Percentiles rank a stretch among this genome's conserved stretches.
These are phyloP conservation scores for Tolypocladium guangdongense DNA, from an alignment of 2,329 filamentous ascomycete species.

Conservation along the genomic window DNA sequence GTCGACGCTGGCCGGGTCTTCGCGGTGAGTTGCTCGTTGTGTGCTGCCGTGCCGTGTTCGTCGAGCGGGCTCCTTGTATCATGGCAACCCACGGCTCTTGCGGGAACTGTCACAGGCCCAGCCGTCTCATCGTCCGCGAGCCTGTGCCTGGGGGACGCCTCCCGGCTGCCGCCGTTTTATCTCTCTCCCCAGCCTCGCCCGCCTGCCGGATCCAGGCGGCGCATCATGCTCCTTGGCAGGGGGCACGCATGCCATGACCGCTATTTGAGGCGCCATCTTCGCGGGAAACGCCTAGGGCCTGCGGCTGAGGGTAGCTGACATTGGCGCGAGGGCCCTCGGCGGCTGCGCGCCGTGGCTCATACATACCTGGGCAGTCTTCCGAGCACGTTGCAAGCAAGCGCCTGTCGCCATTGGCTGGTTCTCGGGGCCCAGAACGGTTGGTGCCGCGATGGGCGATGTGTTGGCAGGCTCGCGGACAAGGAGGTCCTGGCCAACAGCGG, in stretches of 20 bases:
- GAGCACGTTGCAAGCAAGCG: not conserved
- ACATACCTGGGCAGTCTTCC: not conserved
- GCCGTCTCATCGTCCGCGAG: not conserved
- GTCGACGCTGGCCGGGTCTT: not conserved
- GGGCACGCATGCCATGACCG: not conserved
- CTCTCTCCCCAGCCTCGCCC: not conserved
- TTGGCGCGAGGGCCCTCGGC: not conserved
- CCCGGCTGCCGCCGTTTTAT: not conserved
- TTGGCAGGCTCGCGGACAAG: not conserved
- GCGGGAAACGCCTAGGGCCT: not conserved
- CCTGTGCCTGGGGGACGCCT: not conserved
- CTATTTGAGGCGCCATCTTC: not conserved
- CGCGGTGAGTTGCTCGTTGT: not conserved
- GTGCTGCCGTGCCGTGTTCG: not conserved
- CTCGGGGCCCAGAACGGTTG: not conserved
- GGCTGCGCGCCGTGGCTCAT: not conserved
- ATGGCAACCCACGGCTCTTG: not conserved
- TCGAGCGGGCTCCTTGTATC: not conserved
- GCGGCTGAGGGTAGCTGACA: constrained; percentile 5
- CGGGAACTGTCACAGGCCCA: not conserved
- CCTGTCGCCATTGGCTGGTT: not conserved
- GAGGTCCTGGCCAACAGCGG: too few relatives aligned
- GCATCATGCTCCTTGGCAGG: not conserved
- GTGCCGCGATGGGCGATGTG: not conserved
- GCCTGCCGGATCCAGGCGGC: not conserved